Evolutionary conservation across 257 asterid genomes (phyloP), one percentile per base, ranked within the genome.

Genomic region (Misopates orontium): DNA sequence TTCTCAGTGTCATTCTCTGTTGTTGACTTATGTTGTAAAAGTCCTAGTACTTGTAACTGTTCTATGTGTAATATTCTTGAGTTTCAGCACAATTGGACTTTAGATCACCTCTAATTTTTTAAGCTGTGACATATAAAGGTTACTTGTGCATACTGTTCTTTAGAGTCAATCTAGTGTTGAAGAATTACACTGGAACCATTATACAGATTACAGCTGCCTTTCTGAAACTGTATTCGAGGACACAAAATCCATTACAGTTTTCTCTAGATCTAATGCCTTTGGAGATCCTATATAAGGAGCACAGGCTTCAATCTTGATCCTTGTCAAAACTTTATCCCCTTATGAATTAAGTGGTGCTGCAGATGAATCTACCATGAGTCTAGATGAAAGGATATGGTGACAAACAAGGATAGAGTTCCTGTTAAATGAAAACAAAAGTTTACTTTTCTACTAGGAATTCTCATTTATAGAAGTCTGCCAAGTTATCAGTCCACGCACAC

Each of bases 1-100:
- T 64, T 56, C 28, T 19, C 14, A 55, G 8, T 22, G 47, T 56
- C 18, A 17, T 64, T 54, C 28, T 65, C 20, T 63, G 20, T 54
- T 40, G 23, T 49, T 41, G 41, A 50, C 68, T 50, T 52, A 24
- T 54, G 50, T 68, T 56, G 8, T 55, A 32, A 49, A 21, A 42
- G 12, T 47, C 52, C 6, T 39, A 32, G 60, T 59, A 21, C 56
- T 11, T 67, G 66, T 66, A 51, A 36, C 59, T 57, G n/a, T 47
- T 41, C 49, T 64, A 19, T 32, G 22, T 57, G 17, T 22, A 31
- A 28, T n/a, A 28, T 24, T 52, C 74, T 54, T 53, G 48, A 56
- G 49, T 67, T 56, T 60, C 56, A 47, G 55, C 51, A 22, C 17
- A 45, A 59, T 45, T 8, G 55, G 18, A 58, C 42, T 19, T 32